Base-by-base conservation (phyloP, 441 rosid species). In the Gossypium schwendimanii region DNA sequence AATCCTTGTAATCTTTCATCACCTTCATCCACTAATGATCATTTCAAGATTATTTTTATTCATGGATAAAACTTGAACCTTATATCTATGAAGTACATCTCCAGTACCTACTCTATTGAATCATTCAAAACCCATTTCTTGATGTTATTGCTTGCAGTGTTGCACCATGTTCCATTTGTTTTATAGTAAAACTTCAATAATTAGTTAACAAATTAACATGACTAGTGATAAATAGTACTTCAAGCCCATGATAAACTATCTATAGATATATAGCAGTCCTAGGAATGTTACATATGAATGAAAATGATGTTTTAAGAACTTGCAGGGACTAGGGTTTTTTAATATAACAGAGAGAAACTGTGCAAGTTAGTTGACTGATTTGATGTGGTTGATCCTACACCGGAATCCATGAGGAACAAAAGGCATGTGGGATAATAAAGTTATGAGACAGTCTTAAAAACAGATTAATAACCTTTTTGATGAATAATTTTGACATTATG, bases 341-440 rank as follows among this genome's bases (percentile, higher is more conserved):
- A 39, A 39, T 39, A 39, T 39, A 39, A 39, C 45, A 39, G 12
- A 8, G 0, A 39, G 45, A 9, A 9, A 39, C 45, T 39, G 12
- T 39, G 12, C 12, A 2, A 39, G 11, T 39, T 39, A 39, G 18
- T 49, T 47, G 70, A 63, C 74, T 44, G 73, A 65, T 50, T 54
- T 45, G 66, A 63, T 52, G 70, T 47, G 9, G 69, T 70, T 64
- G 80, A 78, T 79, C 65, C 31, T 28, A 63, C 60, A 11, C 79
- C 50, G 24, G 53, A 18, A 68, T 71, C 67, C 39, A 75, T 65
- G 65, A 50, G 64, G 44, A 39, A 52, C 52, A 68, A 49, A 47
- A 45, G 45, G 31, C 63, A 10, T 18, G 58, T 24, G 54, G 24
- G 44, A 39, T 39, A n/a, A 17, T 28, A 71, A 60, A 65, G 69